Base-by-base conservation (phyloP, 495 filamentous ascomycete species). In the Cercophora samala region DNA sequence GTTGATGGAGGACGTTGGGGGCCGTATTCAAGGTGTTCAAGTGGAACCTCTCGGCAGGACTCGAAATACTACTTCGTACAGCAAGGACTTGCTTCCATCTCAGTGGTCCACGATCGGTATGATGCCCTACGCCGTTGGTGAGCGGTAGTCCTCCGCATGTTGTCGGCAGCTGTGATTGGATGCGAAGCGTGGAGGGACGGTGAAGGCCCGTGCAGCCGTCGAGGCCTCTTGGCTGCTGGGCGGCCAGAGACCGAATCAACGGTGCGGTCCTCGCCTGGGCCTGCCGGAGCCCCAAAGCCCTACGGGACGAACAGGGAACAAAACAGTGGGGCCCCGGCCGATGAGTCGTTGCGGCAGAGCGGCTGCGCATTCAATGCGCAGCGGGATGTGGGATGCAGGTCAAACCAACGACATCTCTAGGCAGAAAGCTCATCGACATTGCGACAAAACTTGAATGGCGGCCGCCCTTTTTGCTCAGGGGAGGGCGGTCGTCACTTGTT, bases 321-420 rank as follows among this genome's bases (percentile, higher is more conserved):
- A n/a, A 56, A 56, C n/a, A 56, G 26, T 62, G 60, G 60, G 24
- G 4, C 58, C 58, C 23, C 54, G 54, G 54, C 54, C 19, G 23
- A 24, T 58, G 54, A 60, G 58, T 60, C 26, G 22, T 26, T 25
- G 63, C 5, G 58, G 66, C 60, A 62, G 60, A 64, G 68, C 68
- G 55, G 64, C 68, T 55, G 68, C 65, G 68, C 60, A 62, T 66
- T 58, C 66, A 55, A 19, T 69, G 64, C 64, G 64, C 68, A 69
- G 64, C 61, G 23, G 60, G 13, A 60, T 60, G 58, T 18, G 24
- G 23, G 22, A 21, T 22, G n/a, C 60, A 29, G 15, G 60, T 13
- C 60, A 29, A 42, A 19, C 60, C 53, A 56, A 62, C 60, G 18
- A 62, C 60, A 13, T 21, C n/a, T 18, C 60, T 46, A 62, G 60